Evolutionary conservation across 2,329 filamentous ascomycete genomes (phyloP), one percentile per base, ranked within the genome.

Genomic region (Ophiostoma novo-ulmi): DNA sequence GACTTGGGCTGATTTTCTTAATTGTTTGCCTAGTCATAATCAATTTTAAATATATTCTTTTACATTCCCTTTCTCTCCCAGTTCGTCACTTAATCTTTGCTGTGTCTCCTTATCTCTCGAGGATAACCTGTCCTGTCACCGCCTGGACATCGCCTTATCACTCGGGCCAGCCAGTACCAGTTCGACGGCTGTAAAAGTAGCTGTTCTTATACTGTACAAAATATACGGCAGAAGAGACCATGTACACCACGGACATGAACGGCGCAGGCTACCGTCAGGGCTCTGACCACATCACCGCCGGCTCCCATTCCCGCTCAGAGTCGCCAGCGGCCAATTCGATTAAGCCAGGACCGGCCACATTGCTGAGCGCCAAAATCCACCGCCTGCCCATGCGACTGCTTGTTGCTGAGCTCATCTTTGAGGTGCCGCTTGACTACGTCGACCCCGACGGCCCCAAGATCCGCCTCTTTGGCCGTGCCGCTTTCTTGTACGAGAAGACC

Each of bases 391-490:
- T 65, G 92, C 92, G 89, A 77, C 83, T 96, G 65, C 84, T 86
- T 72, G 86, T 96, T 72, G 91, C 91, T 1, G 93, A 97, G 78
- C 85, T 94, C 76, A 91, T 93, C 82, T 97, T 97, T 80, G 86
- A 92, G 74, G 93, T 97, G 13, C 93, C 94, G 3, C 85, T 92
- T 73, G 91, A 97, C 81, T 91, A 97, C 79, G 80, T 81, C 73
- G 85, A 88, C 70, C 88, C 88, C 0, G 78, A 82, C 3, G 81
- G 83, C 39, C 86, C 85, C 67, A 87, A 82, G 5, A 84, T 97
- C 73, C 87, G 86, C 70, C 83, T 97, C 48, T 97, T 97, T 79
- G 93, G 87, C 44, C 89, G 93, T 69, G 90, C 87, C 69, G 91
- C 90, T 20, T 82, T 85, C 70, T 91, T 89, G 75, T 82, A 88